Evolutionary conservation across 2,329 filamentous ascomycete species (phyloP), one percentile per base, ranked within the genome.

Genomic region (Huntiella moniliformis): DNA sequence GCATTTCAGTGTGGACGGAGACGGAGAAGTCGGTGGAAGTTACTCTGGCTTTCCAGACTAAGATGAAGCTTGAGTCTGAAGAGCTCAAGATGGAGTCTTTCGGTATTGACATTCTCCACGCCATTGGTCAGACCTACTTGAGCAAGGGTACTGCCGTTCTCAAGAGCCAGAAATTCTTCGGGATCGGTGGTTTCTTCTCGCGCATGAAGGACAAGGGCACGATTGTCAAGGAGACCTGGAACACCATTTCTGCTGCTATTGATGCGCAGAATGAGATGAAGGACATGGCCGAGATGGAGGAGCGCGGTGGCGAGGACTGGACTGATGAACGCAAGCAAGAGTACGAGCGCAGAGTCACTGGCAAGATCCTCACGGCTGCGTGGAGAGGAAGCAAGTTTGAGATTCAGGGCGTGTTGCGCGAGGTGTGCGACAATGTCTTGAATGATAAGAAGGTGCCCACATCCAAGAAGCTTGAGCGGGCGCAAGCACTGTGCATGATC

Each of bases 61-160:
- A 98, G 73, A 95, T 83, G 54, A 75, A 79, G 36, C 76, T 96
- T 36, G 91, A 98, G 64, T 84, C 93, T 18, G 91, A 98, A 67
- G 93, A 96, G 58, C 69, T 98, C 55, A 98, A 96, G 71, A 98
- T 98, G 85, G 91, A 98, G 65, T 92, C 83, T 0, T 98, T 98
- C 55, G 91, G 91, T 44, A 71, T 98, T 37, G 91, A 98, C 52
- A 96, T 96, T 54, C 69, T 95, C 42, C 88, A 96, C 61, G 87
- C 91, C 39, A 92, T 98, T 56, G 91, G 91, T 12, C 72, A 82
- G 54, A 93, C 85, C 3, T 98, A 98, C 61, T 64, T 91, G 22
- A 77, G 78, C 60, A 96, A 96, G 64, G 84, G 81, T 3, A 83
- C 82, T 1, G 79, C 79, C 1, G 79, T 95, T 57, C 71, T 98